Base-by-base conservation (phyloP, 1,284 basidiomycete species). In the Cutaneotrichosporon sp. region DNA sequence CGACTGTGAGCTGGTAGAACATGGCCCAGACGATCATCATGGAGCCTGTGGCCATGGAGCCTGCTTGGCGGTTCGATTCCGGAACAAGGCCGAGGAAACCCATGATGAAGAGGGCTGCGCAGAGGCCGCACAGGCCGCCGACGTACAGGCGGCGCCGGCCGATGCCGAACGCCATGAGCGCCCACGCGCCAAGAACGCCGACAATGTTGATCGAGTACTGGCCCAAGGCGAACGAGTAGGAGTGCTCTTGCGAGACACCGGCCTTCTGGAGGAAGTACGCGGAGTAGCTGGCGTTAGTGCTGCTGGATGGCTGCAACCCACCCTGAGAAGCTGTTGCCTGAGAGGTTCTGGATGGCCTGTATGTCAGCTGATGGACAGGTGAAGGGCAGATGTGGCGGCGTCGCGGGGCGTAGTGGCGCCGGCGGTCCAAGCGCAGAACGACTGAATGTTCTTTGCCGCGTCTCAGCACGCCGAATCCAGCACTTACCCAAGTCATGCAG, bases 61-160 rank as follows among this genome's bases (percentile, higher is more conserved):
- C 61, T 2, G 57, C 49, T 8, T 62, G 34, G 25, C 57, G 46
- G 38, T 70, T 49, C 6, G 48, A 39, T 6, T 59, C 63, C 5
- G 68, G 67, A 9, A 68, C 66, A 5, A 76, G 72, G 22, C 77
- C 77, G 39, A 80, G 63, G 51, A 72, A 74, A 25, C 80, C 80
- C 62, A 79, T 77, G 65, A 76, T 56, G 60, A 79, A 64, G 35
- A 82, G 71, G 20, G 77, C 67, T 55, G 72, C 55, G 45, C 67
- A 67, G 53, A 79, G 73, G 33, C 70, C 62, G 52, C 65, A 64
- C 20, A 79, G 72, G 34, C 80, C 80, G 44, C 55, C 65, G 46
- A 78, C 65, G 70, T 79, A 79, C 35, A 80, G 59, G 27, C 50
- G 60, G 26, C 78, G 67, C 51, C 78, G 70, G 26, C 77, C 77